These are phyloP conservation scores for Fraxinus ornus DNA, from an alignment of 305 asterid species.

Conservation along the genomic window DNA sequence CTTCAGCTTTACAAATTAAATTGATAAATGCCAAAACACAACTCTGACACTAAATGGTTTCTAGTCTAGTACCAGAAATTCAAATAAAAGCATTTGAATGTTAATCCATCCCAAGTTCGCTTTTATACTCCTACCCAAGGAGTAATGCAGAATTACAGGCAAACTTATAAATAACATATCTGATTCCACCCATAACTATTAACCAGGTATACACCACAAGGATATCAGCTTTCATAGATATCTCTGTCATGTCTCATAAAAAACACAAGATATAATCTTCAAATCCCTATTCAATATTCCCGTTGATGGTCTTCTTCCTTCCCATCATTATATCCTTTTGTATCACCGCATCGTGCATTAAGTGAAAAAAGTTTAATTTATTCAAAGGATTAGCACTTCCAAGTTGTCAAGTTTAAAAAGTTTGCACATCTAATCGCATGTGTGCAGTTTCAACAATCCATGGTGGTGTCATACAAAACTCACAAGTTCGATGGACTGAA, in stretches of 20 bases:
- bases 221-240: not conserved
- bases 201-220: not conserved
- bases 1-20: not conserved
- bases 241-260: not conserved
- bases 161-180: not conserved
- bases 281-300: not conserved
- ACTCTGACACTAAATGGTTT: not conserved
- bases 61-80: not conserved
- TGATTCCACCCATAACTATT: not conserved
- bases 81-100: not conserved
- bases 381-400: not conserved
- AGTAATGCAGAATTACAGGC: not conserved
- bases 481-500: not conserved
- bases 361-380: not conserved
- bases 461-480: not conserved
- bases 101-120: not conserved
- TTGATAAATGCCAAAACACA: not conserved
- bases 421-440: not conserved
- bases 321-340: not conserved
- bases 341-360: not conserved
- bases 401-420: not conserved
- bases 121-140: not conserved
- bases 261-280: not conserved
- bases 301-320: not conserved
- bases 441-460: not conserved